Evolutionary conservation across 768 basidiomycete genomes (phyloP), one percentile per base, ranked within the genome.

Genomic region (Terana coerulea): DNA sequence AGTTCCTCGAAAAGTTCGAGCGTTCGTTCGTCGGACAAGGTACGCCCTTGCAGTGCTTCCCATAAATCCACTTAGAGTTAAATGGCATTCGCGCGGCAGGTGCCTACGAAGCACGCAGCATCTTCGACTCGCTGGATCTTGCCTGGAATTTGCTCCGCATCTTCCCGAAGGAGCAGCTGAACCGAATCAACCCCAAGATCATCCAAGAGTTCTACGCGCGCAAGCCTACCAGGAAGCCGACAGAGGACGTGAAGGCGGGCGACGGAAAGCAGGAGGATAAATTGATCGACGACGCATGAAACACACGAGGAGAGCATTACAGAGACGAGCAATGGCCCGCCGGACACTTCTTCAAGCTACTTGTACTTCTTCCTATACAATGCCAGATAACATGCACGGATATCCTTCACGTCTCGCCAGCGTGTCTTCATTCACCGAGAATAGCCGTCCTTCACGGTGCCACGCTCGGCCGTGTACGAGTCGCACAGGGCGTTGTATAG

Each of bases 1-100:
- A 98, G 69, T 99, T 99, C 78, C 72, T 99, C 59, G 93, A 95
- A 66, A 92, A 95, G 70, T 99, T 99, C 70, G 97, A 99, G 72
- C 86, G 84, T 49, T 87, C 95, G 61, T 99, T 98, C 69, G 97
- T 99, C 36, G 91, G 90, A 30, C 97, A 99, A 81, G 94, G 94
- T 86, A 49, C 36, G 39, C 43, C n/a, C 40, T 34, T 40, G 14
- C 55, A 57, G 77, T 66, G 45, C 37, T 44, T 50, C 22, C n/a
- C 7, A 17, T 28, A 29, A 35, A 21, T 15, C 30, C 14, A 22
- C 22, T 33, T 40, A 29, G 22, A 15, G 53, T 35, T 35, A 15
- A n/a, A 53, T 49, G 37, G 35, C 3, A 30, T n/a, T 21, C 25
- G 45, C 34, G 19, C 26, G 10, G 30, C 63, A 95, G 92, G 93